These are phyloP conservation scores for Sphaerulina vaccinii DNA, from an alignment of 2,329 filamentous ascomycete genomes.

Conservation along the genomic window DNA sequence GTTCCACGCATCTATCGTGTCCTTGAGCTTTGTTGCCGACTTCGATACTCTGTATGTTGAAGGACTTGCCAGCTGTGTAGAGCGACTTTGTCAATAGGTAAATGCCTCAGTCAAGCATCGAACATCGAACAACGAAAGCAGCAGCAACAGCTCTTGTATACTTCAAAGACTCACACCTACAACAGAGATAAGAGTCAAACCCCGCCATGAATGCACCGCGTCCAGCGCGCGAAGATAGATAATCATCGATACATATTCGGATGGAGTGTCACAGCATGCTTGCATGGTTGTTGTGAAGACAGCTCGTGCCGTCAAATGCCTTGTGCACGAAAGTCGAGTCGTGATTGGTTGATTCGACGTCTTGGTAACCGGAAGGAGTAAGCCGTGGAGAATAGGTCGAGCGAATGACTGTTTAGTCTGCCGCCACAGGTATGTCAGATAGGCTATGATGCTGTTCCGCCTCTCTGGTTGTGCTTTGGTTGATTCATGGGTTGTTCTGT, in stretches of 20 bases:
- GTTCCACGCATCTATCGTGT: background rate
- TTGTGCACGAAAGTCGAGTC: conserved; percentile 3
- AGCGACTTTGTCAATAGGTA: background rate
- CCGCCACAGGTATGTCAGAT: conserved; percentile 3
- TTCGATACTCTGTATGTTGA: background rate
- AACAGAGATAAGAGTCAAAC: too few relatives aligned
- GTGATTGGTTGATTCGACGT: conserved; percentile 3
- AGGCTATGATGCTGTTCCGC: too few relatives aligned
- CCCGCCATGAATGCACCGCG: too few relatives aligned
- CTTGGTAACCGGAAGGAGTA: conserved; percentile 5
- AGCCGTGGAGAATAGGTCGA: background rate
- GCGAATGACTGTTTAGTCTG: conserved; percentile 8
- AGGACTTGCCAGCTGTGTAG: background rate
- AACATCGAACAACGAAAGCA: too few relatives aligned
- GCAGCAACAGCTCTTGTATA: too few relatives aligned
- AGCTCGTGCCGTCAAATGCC: conserved; percentile 1
- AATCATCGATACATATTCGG: background rate
- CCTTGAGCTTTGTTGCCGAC: background rate
- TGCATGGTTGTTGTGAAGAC: background rate
- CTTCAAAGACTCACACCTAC: too few relatives aligned
- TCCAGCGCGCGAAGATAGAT: background rate
- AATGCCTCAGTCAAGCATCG: too few relatives aligned
- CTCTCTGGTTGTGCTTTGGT: too few relatives aligned
- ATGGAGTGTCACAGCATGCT: background rate
- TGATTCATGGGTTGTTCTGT: too few relatives aligned